Evolutionary conservation across 768 basidiomycete species (phyloP), one percentile per base, ranked within the genome.

Genomic region (Paxillus involutus): DNA sequence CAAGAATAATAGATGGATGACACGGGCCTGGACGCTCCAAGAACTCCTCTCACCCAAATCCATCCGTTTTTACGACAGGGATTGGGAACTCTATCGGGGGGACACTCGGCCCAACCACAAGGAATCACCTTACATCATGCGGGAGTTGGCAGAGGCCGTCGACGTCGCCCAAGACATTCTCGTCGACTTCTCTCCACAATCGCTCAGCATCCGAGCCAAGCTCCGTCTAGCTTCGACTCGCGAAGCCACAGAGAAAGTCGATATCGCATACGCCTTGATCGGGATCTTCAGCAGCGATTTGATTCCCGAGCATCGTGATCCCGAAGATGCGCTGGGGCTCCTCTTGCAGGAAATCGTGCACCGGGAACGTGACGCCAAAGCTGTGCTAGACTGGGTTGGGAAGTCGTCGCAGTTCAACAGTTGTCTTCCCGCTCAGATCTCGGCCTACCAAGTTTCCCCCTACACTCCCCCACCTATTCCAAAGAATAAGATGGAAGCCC

Each of bases 381-480:
- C 53, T 7, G 59, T 60, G n/a, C 53, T 63, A 4, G 62, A 63
- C 51, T 63, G 62, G 62, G 7, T 55, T 5, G 62, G 62, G 21
- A 16, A 37, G 12, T 14, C 59, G 24, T 63, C 62, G 1, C 44
- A 21, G 14, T 63, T 64, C 24, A 44, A 63, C 26, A 61, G 56
- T 30, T 47, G 45, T 35, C 29, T 63, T 2, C 62, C 62, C 12
- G 51, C 62, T 10, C 17, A 52, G 0, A 47, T 63, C 32, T 43
- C 61, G 2, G 61, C 56, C 14, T 63, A 63, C 46, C 26, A 17
- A 29, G 37, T 33, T 17, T 12, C 79, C 82, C 47, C 45, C 6
- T 51, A 58, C 26, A 37, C 16, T 9, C 21, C 48, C 5, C 51
- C 53, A 10, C 1, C 17, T n/a, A 42, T 51, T 9, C 0, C 29